These are phyloP conservation scores for Musa beccarii DNA, from an alignment of 176 grass and related monocot genomes.

Conservation along the genomic window DNA sequence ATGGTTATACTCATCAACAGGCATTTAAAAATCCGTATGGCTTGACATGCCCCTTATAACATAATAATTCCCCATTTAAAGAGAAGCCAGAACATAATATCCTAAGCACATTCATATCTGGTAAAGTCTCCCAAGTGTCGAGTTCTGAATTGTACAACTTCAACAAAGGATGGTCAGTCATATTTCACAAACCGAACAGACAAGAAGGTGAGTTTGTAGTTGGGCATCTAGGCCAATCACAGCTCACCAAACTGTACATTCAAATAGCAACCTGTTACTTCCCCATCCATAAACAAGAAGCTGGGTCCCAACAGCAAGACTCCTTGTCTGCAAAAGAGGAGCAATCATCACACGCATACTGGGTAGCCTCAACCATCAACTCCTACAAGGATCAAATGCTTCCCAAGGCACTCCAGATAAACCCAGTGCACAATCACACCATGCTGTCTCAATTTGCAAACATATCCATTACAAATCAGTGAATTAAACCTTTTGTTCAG, in stretches of 20 bases:
- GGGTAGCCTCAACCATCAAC: conserved; percentile 67
- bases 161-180: conserved; percentile 41
- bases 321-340: conserved; percentile 83
- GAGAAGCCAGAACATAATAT: conserved; percentile 70
- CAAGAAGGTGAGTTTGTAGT: conserved; percentile 59
- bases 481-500: conserved; percentile 61
- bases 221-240: conserved; percentile 48
- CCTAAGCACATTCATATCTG: conserved; percentile 54
- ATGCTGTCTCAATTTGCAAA: conserved; percentile 56
- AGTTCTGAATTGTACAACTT: conserved; percentile 74
- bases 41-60: conserved; percentile 66
- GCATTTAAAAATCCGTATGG: conserved; percentile 42
- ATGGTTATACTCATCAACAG: conserved; percentile 69
- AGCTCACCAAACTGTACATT: conserved; percentile 57
- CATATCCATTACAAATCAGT: conserved; percentile 60
- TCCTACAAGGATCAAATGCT: conserved; percentile 57
- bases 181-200: conserved; percentile 64
- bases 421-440: conserved; percentile 70
- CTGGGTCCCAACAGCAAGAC: conserved; percentile 61
- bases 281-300: conserved; percentile 74
- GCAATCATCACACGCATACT: conserved; percentile 67
- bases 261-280: conserved; percentile 72
- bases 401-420: conserved; percentile 73
- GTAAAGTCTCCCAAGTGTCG: conserved; percentile 47
- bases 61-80: conserved; percentile 79